Evolutionary conservation across 306 rosid genomes (phyloP).

Genomic region (Canavalia gladiata): DNA sequence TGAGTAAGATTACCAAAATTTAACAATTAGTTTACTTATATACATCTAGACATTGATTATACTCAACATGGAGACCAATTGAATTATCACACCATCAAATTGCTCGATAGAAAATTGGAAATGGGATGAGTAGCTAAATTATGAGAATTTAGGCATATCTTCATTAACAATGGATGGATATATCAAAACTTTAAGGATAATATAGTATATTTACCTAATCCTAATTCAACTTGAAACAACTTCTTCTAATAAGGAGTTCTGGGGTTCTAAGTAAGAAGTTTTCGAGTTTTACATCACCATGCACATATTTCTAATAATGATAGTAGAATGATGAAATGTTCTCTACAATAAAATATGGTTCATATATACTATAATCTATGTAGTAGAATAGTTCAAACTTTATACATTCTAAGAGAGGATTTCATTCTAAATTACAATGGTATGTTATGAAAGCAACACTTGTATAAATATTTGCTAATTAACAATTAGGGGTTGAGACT

Average conservation of each 20-base stretch:
- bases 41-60: slow-evolving; percentile 96
- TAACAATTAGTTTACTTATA: slow-evolving; percentile 67
- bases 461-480: slow-evolving; percentile 10
- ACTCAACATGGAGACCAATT: slow-evolving; percentile 87
- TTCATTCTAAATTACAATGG: not conserved
- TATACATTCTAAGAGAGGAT: not conserved
- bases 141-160: slow-evolving; percentile 26
- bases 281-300: slow-evolving; percentile 96
- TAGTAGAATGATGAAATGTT: slow-evolving; percentile 25
- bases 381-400: not conserved
- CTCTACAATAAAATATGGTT: slow-evolving; percentile 14
- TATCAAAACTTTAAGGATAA: slow-evolving; percentile 1
- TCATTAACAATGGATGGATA: not conserved
- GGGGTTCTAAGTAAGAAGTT: slow-evolving; percentile 90
- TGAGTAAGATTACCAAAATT: slow-evolving; percentile 1
- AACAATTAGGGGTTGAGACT: not conserved
- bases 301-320: slow-evolving; percentile 72
- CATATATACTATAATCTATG: not conserved
- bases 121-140: slow-evolving; percentile 19
- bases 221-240: slow-evolving; percentile 90
- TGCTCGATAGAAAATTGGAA: slow-evolving; percentile 59
- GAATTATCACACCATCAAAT: slow-evolving; percentile 80
- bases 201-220: slow-evolving; percentile 64
- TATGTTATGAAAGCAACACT: not conserved
- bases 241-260: slow-evolving; percentile 79